phyloP scores from a whole-genome alignment of 2,329 filamentous ascomycete species.

The Thermoascus crustaceus region DNA sequence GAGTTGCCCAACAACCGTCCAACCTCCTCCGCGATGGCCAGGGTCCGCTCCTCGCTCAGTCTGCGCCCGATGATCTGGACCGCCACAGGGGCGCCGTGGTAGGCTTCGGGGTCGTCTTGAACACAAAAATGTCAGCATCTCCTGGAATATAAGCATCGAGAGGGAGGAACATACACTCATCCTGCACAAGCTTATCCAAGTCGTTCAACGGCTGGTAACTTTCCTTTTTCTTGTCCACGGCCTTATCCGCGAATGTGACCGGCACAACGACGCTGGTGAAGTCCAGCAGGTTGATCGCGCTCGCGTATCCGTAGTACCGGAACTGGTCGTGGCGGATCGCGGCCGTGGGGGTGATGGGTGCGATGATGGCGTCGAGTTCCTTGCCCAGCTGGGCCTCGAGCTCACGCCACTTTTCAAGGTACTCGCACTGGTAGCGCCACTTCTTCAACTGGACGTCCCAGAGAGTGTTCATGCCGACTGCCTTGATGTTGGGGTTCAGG shows the following conservation, averaged over 20 bases:
- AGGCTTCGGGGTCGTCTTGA: constrained; percentile 31
- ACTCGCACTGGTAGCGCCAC: constrained; percentile 27
- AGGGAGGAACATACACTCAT: constrained; percentile 26
- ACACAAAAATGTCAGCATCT: background rate
- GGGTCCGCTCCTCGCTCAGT: constrained; percentile 39
- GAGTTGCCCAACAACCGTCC: constrained; percentile 24
- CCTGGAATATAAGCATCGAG: background rate
- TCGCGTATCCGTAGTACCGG: constrained; percentile 32
- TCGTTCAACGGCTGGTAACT: constrained; percentile 34
- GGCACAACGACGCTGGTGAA: constrained; percentile 39
- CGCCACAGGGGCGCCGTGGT: constrained; percentile 36
- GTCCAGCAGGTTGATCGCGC: constrained; percentile 32
- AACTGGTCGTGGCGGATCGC: constrained; percentile 31
- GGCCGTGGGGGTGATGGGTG: constrained; percentile 31
- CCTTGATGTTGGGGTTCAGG: constrained; percentile 12
- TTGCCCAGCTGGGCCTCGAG: constrained; percentile 11
- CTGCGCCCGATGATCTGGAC: constrained; percentile 38
- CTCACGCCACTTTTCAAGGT: constrained; percentile 22
- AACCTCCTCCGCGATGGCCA: constrained; percentile 32
- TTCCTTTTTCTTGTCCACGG: constrained; percentile 21
- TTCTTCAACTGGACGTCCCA: constrained; percentile 25
- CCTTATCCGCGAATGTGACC: constrained; percentile 36
- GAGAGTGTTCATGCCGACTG: constrained; percentile 18
- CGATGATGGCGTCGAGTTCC: constrained; percentile 33
- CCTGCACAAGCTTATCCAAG: constrained; percentile 35